Conservation (phyloP, 1,284 basidiomycete species). For the Fomitopsis betulina region DNA sequence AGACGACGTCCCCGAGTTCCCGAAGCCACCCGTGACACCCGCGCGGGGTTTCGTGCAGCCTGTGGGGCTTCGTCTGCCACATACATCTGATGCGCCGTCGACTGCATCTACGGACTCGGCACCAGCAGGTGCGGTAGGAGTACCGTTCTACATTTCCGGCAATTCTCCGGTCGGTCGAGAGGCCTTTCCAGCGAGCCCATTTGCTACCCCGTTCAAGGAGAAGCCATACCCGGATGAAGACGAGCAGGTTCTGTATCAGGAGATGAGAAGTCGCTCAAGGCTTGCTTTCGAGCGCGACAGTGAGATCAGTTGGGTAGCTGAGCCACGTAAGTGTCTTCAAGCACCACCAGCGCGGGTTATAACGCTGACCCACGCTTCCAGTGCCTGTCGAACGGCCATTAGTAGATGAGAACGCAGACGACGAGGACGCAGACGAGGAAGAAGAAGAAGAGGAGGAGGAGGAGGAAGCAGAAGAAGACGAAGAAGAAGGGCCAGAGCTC, state of each 20-base stretch:
- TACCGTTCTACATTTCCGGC: conserved; percentile 46
- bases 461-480: conserved; percentile 16
- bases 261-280: conserved; percentile 30
- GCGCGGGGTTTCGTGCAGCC: conserved; percentile 19
- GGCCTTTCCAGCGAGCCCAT: conserved; percentile 63
- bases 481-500: conserved; percentile 27
- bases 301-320: conserved; percentile 73
- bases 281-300: conserved; percentile 41
- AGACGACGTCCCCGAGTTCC: conserved; percentile 42
- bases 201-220: conserved; percentile 65
- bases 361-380: conserved; percentile 23
- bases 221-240: conserved; percentile 52
- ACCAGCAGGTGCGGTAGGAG: conserved; percentile 31
- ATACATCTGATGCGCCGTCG: conserved; percentile 48
- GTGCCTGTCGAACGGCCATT: conserved; percentile 49
- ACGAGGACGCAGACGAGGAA: conserved; percentile 44
- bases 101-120: conserved; percentile 40
- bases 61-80: conserved; percentile 34
- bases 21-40: conserved; percentile 31
- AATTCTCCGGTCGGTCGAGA: conserved; percentile 48
- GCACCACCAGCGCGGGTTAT: neutral
- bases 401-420: conserved; percentile 43
- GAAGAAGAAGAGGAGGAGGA: conserved; percentile 29
- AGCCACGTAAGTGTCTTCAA: conserved; percentile 43
- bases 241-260: conserved; percentile 57